These are phyloP conservation scores for Lathyrus sativus DNA, from an alignment of 306 rosid genomes.

Conservation along the genomic window DNA sequence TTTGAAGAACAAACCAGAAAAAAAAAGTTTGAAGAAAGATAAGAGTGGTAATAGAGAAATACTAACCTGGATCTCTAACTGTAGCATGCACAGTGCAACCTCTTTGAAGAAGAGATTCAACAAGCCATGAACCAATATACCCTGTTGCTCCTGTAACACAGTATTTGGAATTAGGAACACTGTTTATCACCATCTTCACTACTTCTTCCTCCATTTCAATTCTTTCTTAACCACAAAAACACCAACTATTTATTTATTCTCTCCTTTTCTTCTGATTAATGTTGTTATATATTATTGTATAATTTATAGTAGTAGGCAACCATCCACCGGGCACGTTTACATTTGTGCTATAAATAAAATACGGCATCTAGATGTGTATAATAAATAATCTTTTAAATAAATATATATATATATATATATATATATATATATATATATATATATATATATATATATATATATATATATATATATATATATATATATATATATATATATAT, in stretches of 20 bases:
- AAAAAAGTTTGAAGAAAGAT: not conserved
- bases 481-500: no score
- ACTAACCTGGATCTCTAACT: constrained; percentile 69
- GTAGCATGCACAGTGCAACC: constrained; percentile 82
- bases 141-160: constrained; percentile 83
- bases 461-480: no score
- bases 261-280: not conserved
- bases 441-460: no score
- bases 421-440: no score
- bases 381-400: no score
- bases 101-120: constrained; percentile 66
- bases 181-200: not conserved
- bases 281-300: not conserved
- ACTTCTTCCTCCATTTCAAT: constrained; percentile 46
- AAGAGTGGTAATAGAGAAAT: not conserved
- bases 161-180: constrained; percentile 35
- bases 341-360: not conserved
- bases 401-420: no score
- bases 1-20: not conserved
- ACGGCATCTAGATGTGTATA: not conserved
- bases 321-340: constrained; percentile 5
- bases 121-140: constrained; percentile 73
- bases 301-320: not conserved
- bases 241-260: not conserved
- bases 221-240: not conserved